Evolutionary conservation across 768 basidiomycete genomes (phyloP).

Genomic region (Russula foetens): DNA sequence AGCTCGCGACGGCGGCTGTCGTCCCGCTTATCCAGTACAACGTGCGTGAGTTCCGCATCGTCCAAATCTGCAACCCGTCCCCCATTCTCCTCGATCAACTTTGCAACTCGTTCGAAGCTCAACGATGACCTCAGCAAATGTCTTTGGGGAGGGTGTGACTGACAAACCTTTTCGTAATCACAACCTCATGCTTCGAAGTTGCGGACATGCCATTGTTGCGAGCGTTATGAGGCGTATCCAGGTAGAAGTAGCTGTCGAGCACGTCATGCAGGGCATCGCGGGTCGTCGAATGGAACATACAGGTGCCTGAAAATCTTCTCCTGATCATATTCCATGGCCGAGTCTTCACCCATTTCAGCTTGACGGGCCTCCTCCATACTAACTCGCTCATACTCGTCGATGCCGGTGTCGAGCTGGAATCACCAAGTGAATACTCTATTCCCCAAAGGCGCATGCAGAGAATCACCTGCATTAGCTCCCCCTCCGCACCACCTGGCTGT

Average conservation of each 20-base stretch:
- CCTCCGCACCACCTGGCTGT: slow-evolving; percentile 1
- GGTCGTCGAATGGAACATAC: slow-evolving; percentile 32
- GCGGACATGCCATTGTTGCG: slow-evolving; percentile 51
- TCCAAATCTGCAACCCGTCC: slow-evolving; percentile 61
- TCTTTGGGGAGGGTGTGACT: neutral
- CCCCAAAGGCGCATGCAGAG: neutral
- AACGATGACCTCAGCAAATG: neutral
- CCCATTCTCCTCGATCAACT: slow-evolving; percentile 56
- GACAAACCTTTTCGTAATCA: slow-evolving; percentile 47
- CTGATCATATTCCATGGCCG: slow-evolving; percentile 71
- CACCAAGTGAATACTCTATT: neutral
- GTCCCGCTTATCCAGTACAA: slow-evolving; percentile 80
- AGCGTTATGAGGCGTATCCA: slow-evolving; percentile 78
- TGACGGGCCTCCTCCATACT: neutral
- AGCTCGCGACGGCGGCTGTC: slow-evolving; percentile 62
- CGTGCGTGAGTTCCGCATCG: slow-evolving; percentile 78
- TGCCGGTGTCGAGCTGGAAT: neutral
- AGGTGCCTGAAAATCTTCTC: slow-evolving; percentile 76
- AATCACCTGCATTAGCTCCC: slow-evolving; percentile 5
- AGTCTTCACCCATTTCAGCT: slow-evolving; percentile 59
- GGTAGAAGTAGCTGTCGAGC: slow-evolving; percentile 65
- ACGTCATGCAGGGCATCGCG: slow-evolving; percentile 2
- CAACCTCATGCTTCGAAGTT: slow-evolving; percentile 43
- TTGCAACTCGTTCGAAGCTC: slow-evolving; percentile 50
- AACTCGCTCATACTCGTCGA: slow-evolving; percentile 1